phyloP scores from a whole-genome alignment of 306 rosid genomes.

The Crotalaria pallida region DNA sequence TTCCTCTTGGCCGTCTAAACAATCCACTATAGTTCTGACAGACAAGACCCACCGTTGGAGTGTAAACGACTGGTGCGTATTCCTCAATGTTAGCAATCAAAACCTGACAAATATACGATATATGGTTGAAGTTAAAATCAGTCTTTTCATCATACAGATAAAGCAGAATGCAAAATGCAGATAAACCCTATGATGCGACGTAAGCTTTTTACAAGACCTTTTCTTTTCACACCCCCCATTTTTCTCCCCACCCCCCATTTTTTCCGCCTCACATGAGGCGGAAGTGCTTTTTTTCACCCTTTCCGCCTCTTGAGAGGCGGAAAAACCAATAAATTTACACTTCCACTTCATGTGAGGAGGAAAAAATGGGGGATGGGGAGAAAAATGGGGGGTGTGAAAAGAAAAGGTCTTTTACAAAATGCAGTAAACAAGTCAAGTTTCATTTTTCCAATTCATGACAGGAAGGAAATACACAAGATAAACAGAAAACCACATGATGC shows the following conservation, averaged over 20 bases:
- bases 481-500: neutral
- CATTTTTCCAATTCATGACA: neutral
- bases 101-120: slow-evolving; percentile 52
- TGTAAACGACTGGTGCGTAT: slow-evolving; percentile 92
- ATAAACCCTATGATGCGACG: neutral
- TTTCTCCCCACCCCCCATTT: too few relatives aligned
- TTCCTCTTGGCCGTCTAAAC: slow-evolving; percentile 98
- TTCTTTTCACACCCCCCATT: too few relatives aligned
- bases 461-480: neutral
- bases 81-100: slow-evolving; percentile 89
- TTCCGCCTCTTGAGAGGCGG: too few relatives aligned
- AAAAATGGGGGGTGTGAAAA: too few relatives aligned
- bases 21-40: slow-evolving; percentile 96
- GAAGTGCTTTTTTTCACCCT: too few relatives aligned
- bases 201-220: too few relatives aligned
- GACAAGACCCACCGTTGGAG: slow-evolving; percentile 98
- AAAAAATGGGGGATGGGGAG: too few relatives aligned
- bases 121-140: slow-evolving; percentile 6
- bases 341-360: too few relatives aligned
- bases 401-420: too few relatives aligned
- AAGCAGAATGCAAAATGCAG: too few relatives aligned
- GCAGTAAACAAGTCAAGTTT: neutral
- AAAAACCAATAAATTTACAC: too few relatives aligned
- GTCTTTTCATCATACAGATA: neutral
- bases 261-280: too few relatives aligned